Evolutionary conservation across 2,329 filamentous ascomycete species (phyloP).

Genomic region (Talaromyces albobiverticillius): DNA sequence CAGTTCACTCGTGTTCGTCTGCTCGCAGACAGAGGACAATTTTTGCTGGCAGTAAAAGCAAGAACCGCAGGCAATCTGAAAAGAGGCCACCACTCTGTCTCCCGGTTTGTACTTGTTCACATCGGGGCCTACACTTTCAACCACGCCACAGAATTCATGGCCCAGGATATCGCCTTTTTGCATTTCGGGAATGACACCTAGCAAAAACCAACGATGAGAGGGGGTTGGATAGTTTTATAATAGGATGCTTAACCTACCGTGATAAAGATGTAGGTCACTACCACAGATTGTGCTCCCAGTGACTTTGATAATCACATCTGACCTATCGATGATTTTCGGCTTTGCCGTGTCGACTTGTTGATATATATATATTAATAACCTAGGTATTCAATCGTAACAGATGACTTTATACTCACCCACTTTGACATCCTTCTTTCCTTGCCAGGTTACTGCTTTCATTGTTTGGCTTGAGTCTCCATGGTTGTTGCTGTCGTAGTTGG

Average conservation of each 20-base stretch:
- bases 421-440: slow-evolving; percentile 74
- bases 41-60: slow-evolving; percentile 80
- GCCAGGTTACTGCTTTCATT: slow-evolving; percentile 81
- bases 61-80: slow-evolving; percentile 69
- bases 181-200: slow-evolving; percentile 54
- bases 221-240: not conserved
- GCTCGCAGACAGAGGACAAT: slow-evolving; percentile 74
- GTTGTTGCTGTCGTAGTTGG: slow-evolving; percentile 59
- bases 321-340: slow-evolving; percentile 68
- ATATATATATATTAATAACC: not conserved
- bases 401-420: slow-evolving; percentile 47
- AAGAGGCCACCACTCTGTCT: slow-evolving; percentile 75
- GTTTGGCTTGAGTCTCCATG: slow-evolving; percentile 52
- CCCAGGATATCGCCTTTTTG: slow-evolving; percentile 66
- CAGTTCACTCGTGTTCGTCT: slow-evolving; percentile 70
- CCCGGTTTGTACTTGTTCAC: slow-evolving; percentile 57
- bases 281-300: slow-evolving; percentile 65
- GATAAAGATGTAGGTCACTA: slow-evolving; percentile 55
- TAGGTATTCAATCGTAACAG: not conserved
- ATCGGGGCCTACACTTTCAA: slow-evolving; percentile 54
- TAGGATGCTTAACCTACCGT: slow-evolving; percentile 26
- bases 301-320: slow-evolving; percentile 77
- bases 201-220: too few relatives aligned
- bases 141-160: slow-evolving; percentile 53
- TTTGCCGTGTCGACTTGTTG: slow-evolving; percentile 60